Conservation (phyloP, 2,329 filamentous ascomycete genomes). For the Cladosporium phlei region DNA sequence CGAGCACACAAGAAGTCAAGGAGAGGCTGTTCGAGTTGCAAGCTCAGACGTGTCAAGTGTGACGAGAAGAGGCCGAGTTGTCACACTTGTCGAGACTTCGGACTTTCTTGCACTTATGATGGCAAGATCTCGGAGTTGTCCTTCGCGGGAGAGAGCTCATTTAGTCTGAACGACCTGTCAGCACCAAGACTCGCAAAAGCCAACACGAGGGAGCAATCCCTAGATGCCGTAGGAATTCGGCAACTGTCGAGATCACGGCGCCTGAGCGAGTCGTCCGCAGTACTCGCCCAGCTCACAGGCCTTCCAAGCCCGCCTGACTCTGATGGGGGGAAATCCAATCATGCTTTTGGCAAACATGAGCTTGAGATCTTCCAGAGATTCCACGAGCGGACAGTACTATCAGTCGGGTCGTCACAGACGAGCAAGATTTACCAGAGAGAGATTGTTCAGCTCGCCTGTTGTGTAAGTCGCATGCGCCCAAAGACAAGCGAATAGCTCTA, state of each 20-base stretch:
- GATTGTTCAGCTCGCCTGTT: constrained; percentile 14
- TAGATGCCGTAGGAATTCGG: not conserved
- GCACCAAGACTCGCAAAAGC: too few relatives aligned
- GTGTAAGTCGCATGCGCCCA: not conserved
- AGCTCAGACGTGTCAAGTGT: constrained; percentile 53
- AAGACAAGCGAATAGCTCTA: not conserved
- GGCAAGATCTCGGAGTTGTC: constrained; percentile 19
- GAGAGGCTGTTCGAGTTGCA: constrained; percentile 54
- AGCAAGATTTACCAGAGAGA: constrained; percentile 21
- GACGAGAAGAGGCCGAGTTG: constrained; percentile 51
- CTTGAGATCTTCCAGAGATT: constrained; percentile 24
- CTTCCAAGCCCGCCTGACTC: constrained; percentile 15
- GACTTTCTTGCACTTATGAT: constrained; percentile 48
- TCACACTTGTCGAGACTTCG: constrained; percentile 30
- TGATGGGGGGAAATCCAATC: constrained; percentile 9
- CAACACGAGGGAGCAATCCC: not conserved
- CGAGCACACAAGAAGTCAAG: constrained; percentile 49
- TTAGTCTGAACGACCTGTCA: constrained; percentile 12
- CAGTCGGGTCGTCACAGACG: constrained; percentile 23
- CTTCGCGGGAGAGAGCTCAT: constrained; percentile 21
- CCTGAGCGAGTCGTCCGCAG: not conserved
- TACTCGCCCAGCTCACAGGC: not conserved
- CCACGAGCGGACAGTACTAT: constrained; percentile 21
- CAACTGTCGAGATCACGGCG: not conserved
- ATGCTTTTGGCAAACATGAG: constrained; percentile 15